phyloP scores from a whole-genome alignment of 768 basidiomycete genomes.

The Daedaleopsis sinensis region DNA sequence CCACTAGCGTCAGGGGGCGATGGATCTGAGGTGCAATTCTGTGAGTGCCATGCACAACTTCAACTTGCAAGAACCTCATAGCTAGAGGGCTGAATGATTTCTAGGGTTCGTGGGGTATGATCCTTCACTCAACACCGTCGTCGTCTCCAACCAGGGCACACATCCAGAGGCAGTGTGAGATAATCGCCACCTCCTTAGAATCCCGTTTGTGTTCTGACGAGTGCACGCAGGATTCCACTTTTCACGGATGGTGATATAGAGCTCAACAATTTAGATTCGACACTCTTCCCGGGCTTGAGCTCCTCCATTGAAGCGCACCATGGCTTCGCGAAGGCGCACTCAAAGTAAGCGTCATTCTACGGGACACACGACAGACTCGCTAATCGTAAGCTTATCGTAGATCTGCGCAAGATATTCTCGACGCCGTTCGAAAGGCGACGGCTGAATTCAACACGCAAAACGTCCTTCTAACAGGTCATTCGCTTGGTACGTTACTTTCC shows the following conservation, averaged over 20 bases:
- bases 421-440: slow-evolving; percentile 47
- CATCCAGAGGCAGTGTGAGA: slow-evolving; percentile 33
- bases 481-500: slow-evolving; percentile 33
- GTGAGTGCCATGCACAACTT: slow-evolving; percentile 33
- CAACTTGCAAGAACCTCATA: not conserved
- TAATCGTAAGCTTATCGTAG: slow-evolving; percentile 22
- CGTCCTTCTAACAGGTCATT: slow-evolving; percentile 51
- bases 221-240: slow-evolving; percentile 33
- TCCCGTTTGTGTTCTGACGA: no score
- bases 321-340: slow-evolving; percentile 51
- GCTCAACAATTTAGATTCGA: slow-evolving; percentile 35
- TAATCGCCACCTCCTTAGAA: not conserved
- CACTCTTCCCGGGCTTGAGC: slow-evolving; percentile 54
- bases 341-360: slow-evolving; percentile 36
- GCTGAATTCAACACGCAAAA: slow-evolving; percentile 35
- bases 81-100: not conserved
- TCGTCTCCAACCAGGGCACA: slow-evolving; percentile 44
- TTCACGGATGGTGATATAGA: slow-evolving; percentile 48
- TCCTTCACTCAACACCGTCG: slow-evolving; percentile 37
- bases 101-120: slow-evolving; percentile 59
- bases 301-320: slow-evolving; percentile 45
- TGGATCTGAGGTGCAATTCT: slow-evolving; percentile 45
- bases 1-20: slow-evolving; percentile 54
- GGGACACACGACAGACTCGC: not conserved
- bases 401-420: slow-evolving; percentile 40